Conservation (phyloP, 176 grass and related monocot genomes). For the Oryza meridionalis region DNA sequence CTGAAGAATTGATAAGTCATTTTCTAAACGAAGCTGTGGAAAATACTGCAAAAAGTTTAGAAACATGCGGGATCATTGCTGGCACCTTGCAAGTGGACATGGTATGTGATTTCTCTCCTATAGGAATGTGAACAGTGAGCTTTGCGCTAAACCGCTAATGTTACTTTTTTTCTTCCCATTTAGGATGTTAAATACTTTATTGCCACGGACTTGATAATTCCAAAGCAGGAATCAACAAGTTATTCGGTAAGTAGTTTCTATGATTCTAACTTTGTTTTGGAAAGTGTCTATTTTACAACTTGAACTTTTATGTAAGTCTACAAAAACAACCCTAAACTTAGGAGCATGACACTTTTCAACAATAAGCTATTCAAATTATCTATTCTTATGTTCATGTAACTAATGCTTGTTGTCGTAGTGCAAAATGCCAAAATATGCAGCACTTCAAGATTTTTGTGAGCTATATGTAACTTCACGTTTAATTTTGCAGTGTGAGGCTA, state of each 20-base stretch:
- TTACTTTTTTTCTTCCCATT: slow-evolving; percentile 6
- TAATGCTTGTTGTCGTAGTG: too few relatives aligned
- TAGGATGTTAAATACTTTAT: slow-evolving; percentile 61
- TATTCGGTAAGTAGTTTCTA: slow-evolving; percentile 54
- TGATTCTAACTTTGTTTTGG: not conserved
- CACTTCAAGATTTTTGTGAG: too few relatives aligned
- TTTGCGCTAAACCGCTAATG: slow-evolving; percentile 16
- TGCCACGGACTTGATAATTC: slow-evolving; percentile 61
- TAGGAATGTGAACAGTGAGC: not conserved
- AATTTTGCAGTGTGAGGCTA: slow-evolving; percentile 52
- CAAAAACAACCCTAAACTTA: too few relatives aligned
- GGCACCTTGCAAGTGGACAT: slow-evolving; percentile 36
- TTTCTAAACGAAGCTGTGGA: slow-evolving; percentile 53
- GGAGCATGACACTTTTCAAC: too few relatives aligned
- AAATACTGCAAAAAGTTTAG: slow-evolving; percentile 64
- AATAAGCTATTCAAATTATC: too few relatives aligned
- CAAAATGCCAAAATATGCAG: too few relatives aligned
- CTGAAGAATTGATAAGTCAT: slow-evolving; percentile 50
- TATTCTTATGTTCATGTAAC: not conserved
- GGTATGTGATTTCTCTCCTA: slow-evolving; percentile 40
- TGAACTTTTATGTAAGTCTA: too few relatives aligned
- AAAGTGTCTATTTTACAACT: not conserved
- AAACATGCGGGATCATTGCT: slow-evolving; percentile 66
- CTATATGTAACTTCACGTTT: not conserved
- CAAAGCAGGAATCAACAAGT: slow-evolving; percentile 64